Percentiles rank a stretch among this genome's conserved stretches.
Evolutionary conservation across 2,329 filamentous ascomycete species (phyloP).

Genomic region (Cladophialophora chaetospira): DNA sequence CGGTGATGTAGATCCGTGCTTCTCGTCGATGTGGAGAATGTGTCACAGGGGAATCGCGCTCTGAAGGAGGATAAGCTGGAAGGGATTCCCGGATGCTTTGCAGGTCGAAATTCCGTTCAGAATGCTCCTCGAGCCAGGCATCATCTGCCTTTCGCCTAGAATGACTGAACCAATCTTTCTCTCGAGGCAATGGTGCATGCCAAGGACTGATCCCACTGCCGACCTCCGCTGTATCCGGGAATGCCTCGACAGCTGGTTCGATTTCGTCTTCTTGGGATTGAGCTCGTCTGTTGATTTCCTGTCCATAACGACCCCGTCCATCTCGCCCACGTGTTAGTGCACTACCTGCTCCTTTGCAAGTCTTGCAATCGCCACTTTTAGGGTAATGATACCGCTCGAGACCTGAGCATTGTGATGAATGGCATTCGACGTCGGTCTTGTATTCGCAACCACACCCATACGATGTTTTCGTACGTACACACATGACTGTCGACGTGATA

Average conservation of each 20-base stretch:
- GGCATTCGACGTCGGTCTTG: conserved; percentile 29
- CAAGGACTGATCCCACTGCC: conserved; percentile 25
- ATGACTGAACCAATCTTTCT: conserved; percentile 32
- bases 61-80: conserved; percentile 12
- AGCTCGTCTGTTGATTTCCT: conserved; percentile 18
- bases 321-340: conserved; percentile 30
- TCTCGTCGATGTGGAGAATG: conserved; percentile 10
- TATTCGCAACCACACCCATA: conserved; percentile 33
- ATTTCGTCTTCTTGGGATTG: conserved; percentile 6
- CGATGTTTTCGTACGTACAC: conserved; percentile 32
- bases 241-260: conserved; percentile 8
- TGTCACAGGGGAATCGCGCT: conserved; percentile 8
- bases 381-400: conserved; percentile 29
- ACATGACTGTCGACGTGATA: conserved; percentile 25
- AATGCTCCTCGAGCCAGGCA: conserved; percentile 32
- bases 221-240: conserved; percentile 10
- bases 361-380: conserved; percentile 27
- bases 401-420: conserved; percentile 20
- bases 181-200: conserved; percentile 19
- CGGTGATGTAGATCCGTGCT: conserved; percentile 11
- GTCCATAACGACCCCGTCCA: conserved; percentile 31
- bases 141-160: conserved; percentile 30
- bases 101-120: conserved; percentile 26
- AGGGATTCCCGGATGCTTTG: conserved; percentile 26
- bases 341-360: conserved; percentile 30